Evolutionary conservation across 2,329 filamentous ascomycete species (phyloP).

Genomic region (Paraphaeosphaeria sporulosa): DNA sequence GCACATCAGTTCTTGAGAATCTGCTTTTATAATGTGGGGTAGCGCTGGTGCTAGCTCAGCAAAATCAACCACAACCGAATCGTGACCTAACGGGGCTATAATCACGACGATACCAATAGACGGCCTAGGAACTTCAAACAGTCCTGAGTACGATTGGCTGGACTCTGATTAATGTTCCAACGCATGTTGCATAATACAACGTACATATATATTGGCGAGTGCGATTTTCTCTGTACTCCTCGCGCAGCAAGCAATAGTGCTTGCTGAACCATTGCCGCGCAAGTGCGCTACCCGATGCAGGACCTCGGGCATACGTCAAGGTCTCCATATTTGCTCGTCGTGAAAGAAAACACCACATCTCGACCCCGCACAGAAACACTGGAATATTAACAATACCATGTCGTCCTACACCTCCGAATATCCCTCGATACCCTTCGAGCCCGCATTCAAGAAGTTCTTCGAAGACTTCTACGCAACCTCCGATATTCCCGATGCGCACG

Average conservation of each 20-base stretch:
- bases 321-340: background rate
- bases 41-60: background rate
- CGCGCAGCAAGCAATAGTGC: background rate
- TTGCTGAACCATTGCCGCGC: background rate
- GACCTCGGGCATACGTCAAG: background rate
- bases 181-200: too few relatives aligned
- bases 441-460: constrained; percentile 54
- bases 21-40: background rate
- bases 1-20: too few relatives aligned
- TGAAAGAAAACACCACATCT: background rate
- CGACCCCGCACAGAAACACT: background rate
- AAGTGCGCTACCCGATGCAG: background rate
- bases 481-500: constrained; percentile 58
- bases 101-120: too few relatives aligned
- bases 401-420: constrained; percentile 45
- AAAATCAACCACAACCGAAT: background rate
- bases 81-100: background rate
- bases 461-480: constrained; percentile 57
- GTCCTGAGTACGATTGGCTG: background rate
- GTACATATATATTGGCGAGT: background rate
- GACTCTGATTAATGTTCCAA: too few relatives aligned
- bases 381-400: constrained; percentile 24
- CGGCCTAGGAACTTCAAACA: background rate
- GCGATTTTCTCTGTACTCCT: background rate
- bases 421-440: constrained; percentile 46